Evolutionary conservation across 805 yeast genomes (phyloP), one percentile per base, ranked within the genome.

Genomic region (Candida patagonica): DNA sequence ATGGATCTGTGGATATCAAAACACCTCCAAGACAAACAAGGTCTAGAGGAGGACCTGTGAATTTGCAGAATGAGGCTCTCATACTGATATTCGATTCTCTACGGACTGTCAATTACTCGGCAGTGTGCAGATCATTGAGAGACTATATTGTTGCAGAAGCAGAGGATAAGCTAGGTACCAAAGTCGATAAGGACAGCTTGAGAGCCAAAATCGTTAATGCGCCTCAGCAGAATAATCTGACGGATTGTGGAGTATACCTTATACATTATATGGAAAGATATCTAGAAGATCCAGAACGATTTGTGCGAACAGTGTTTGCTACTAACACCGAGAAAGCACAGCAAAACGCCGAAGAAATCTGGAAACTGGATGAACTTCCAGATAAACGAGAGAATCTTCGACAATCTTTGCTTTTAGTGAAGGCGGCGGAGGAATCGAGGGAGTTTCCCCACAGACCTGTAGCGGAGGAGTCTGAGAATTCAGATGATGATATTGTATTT

Each of bases 221-320:
- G 0, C 95, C 96, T 1, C 76, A 70, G 43, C 98, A 92, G 54
- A 76, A 78, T 23, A 92, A 92, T 56, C 77, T 79, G 61, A 84
- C 87, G 55, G 98, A 92, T 57, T 92, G 98, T 63, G 98, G 98
- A 1, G 75, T 92, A 16, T 96, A 84, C 61, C 83, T 89, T 1
- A 79, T 92, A 12, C 79, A 79, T 49, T 52, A 48, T 35, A 53
- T 56, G 22, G 62, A 60, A 36, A 40, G 41, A 35, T 60, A 59
- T 42, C 40, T 61, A 27, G 17, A 42, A 9, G 41, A 42, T 12
- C 63, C 65, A 9, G 49, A 45, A 9, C 46, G 43, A 41, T 50
- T 56, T 40, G 41, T 47, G 2, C 29, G 30, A 23, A 34, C 39
- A 6, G 35, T 51, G 42, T 35, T 44, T 8, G 43, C 34, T 19